Conservation (phyloP, 768 basidiomycete genomes). For the Tricholoma saponaceum region DNA sequence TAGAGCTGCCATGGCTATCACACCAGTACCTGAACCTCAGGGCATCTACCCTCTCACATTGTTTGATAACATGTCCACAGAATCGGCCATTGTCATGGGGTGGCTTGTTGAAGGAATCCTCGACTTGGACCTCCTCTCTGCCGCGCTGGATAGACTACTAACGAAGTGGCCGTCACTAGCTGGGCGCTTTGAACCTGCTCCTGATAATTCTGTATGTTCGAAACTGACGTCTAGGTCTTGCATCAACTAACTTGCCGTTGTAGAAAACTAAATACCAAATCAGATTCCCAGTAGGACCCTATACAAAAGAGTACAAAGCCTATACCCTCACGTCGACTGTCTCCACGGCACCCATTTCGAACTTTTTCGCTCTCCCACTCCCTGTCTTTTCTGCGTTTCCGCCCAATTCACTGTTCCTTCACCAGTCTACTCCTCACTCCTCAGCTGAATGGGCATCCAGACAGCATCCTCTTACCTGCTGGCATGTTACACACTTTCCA, state of each 20-base stretch:
- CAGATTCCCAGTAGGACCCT: conserved; percentile 30
- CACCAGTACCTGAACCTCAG: background rate
- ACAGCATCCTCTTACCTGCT: conserved; percentile 35
- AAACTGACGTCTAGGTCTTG: background rate
- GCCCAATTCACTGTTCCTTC: conserved; percentile 33
- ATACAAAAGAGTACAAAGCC: conserved; percentile 30
- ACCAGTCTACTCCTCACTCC: conserved; percentile 33
- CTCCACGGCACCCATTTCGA: conserved; percentile 29
- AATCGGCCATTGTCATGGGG: conserved; percentile 37
- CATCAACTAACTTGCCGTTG: background rate
- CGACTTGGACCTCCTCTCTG: conserved; percentile 25
- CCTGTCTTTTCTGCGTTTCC: conserved; percentile 27
- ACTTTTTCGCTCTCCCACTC: conserved; percentile 31
- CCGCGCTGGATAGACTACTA: conserved; percentile 28
- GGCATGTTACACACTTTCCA: conserved; percentile 40
- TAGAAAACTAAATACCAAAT: conserved; percentile 32
- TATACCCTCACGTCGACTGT: conserved; percentile 33
- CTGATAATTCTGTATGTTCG: conserved; percentile 13
- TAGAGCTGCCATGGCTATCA: background rate
- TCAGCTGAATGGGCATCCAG: conserved; percentile 31
- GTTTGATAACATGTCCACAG: conserved; percentile 34
- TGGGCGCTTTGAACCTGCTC: conserved; percentile 21
- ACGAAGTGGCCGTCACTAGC: conserved; percentile 30
- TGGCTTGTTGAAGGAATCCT: conserved; percentile 40
- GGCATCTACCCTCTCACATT: conserved; percentile 26